A percentile compares a stretch with the other conserved stretches of the same genome.
phyloP scores from a whole-genome alignment of 345 rosid genomes.

The Pseudoturritis turrita region DNA sequence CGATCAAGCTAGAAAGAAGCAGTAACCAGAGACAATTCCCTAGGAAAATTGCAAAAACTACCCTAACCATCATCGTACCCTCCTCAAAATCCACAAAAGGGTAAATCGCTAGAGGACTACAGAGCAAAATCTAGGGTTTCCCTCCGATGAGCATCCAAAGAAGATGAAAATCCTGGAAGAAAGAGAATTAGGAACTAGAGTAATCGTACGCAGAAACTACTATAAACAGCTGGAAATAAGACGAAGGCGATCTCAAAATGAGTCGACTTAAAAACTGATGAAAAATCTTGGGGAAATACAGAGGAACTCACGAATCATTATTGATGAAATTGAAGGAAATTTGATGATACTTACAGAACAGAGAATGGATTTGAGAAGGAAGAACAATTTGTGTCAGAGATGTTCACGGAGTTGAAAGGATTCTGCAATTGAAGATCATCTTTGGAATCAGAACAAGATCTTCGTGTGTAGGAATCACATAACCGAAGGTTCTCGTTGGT shows the following conservation, averaged over 20 bases:
- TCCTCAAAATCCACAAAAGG: slow-evolving; percentile 12
- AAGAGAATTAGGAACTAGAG: no score
- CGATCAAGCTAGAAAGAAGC: slow-evolving; percentile 35
- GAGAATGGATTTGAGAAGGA: no score
- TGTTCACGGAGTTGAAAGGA: no score
- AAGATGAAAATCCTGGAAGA: slow-evolving; percentile 26
- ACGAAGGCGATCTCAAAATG: neutral
- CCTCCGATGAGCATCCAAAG: slow-evolving; percentile 12
- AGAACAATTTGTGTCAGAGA: no score
- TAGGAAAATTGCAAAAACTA: slow-evolving; percentile 11
- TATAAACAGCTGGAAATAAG: no score
- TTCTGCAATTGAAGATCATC: no score
- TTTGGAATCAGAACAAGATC: no score
- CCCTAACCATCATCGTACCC: slow-evolving; percentile 26
- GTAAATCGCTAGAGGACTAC: neutral
- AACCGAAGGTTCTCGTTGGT: no score
- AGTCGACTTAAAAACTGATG: slow-evolving; percentile 10
- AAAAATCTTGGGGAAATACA: neutral
- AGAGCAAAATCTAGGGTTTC: slow-evolving; percentile 11
- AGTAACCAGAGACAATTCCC: slow-evolving; percentile 35
- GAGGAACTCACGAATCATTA: neutral
- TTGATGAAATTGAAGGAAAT: no score
- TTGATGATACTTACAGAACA: no score
- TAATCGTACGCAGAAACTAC: no score
- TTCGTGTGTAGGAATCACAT: no score